Base-by-base conservation (phyloP, 2,329 filamentous ascomycete genomes). In the Monosporascus sp. region DNA sequence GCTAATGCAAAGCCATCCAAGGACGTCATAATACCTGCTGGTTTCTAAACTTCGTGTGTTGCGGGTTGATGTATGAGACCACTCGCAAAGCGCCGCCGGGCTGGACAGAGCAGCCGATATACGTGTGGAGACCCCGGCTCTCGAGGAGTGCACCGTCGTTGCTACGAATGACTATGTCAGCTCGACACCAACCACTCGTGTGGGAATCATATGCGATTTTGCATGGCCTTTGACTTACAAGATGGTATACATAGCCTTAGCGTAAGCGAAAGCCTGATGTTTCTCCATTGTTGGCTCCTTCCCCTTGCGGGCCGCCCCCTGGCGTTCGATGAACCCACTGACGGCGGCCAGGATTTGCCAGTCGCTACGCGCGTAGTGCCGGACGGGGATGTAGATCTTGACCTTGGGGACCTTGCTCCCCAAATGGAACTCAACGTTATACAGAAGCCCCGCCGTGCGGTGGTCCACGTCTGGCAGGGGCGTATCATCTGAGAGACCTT, bases 401-500 rank as follows among this genome's bases (percentile, higher is more conserved):
- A 42, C 50, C 1, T 47, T 46, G 4, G 54, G 56, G 2, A 17
- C 49, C 5, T 27, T 9, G 38, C 54, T 51, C 9, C 48, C 54
- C 6, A 51, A 20, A 18, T 36, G 48, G 25, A 58, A 56, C 24
- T 56, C 54, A 3, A 56, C 51, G 20, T 58, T 56, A 46, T 56
- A 58, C 3, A 56, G 51, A 18, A 58, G 54, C 4, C 56, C 56
- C 5, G 62, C 63, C 3, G 69, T 71, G 1, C 68, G 60, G 48
- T 71, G 68, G 31, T 52, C 50, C 9, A 50, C 61, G 7, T 45
- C n/a, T 0, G 56, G 60, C 0, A 65, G 55, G 1, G 57, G 45
- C 3, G 15, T n/a, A 18, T 39, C 37, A n/a, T 39, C 37, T 18
- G 37, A n/a, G 7, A 39, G n/a, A 17, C 37, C 37, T 9, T 53